Percentiles rank a stretch among this genome's conserved stretches.
Evolutionary conservation across 176 grass and related monocot species (phyloP).

Genomic region (Triticum turgidum): DNA sequence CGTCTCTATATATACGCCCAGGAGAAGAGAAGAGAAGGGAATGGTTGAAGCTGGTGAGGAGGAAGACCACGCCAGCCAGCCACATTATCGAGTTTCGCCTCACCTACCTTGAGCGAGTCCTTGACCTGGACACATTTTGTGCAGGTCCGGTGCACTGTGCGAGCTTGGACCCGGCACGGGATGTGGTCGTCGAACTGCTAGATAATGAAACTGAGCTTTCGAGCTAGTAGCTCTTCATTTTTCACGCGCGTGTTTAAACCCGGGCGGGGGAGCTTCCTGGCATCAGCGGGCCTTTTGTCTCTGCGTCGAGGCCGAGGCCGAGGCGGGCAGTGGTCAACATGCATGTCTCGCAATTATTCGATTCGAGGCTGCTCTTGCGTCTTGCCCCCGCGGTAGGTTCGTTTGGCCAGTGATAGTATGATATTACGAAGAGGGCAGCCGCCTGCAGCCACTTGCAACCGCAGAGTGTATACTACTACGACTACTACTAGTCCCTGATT

Average conservation of each 20-base stretch:
- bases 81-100: not conserved
- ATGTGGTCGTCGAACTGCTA: not conserved
- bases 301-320: not conserved
- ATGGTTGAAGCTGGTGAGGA: not conserved
- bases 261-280: conserved; percentile 17
- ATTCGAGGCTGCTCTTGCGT: not conserved
- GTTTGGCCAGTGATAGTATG: too few relatives aligned
- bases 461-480: not conserved
- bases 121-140: not conserved
- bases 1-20: not conserved
- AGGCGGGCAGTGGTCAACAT: conserved; percentile 8
- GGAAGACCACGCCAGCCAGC: not conserved
- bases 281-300: not conserved
- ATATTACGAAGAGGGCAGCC: not conserved
- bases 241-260: conserved; percentile 20
- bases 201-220: not conserved
- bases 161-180: conserved; percentile 29
- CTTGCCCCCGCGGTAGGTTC: not conserved
- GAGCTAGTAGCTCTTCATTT: not conserved
- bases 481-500: not conserved
- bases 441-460: not conserved
- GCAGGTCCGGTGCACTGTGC: not conserved
- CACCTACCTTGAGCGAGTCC: not conserved
- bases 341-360: too few relatives aligned
- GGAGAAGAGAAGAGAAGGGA: too few relatives aligned